Evolutionary conservation across 1,284 basidiomycete genomes (phyloP).

Genomic region (Wolfiporia cocos): DNA sequence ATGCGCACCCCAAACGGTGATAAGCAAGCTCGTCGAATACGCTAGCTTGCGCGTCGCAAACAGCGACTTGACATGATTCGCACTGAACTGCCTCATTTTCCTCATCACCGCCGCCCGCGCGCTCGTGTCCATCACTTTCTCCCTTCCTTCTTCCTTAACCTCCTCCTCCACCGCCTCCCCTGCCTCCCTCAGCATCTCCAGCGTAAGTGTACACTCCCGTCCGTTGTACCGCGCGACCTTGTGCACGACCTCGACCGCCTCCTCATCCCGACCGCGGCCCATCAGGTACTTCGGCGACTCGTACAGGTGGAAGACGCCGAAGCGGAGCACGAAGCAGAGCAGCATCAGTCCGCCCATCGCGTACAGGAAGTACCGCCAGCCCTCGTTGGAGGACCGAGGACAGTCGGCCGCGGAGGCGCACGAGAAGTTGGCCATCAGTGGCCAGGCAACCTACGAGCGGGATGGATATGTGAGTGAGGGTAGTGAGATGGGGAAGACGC

Average conservation of each 20-base stretch:
- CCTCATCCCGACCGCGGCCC: conserved; percentile 61
- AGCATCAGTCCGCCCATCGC: conserved; percentile 59
- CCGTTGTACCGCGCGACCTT: conserved; percentile 68
- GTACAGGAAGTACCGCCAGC: conserved; percentile 71
- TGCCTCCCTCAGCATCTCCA: conserved; percentile 38
- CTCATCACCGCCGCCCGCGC: conserved; percentile 32
- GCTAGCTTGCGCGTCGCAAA: conserved; percentile 61
- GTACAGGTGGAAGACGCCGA: conserved; percentile 67
- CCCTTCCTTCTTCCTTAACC: conserved; percentile 8
- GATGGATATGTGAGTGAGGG: background rate
- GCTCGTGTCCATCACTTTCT: conserved; percentile 23
- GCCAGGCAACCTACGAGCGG: conserved; percentile 49
- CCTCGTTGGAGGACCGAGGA: conserved; percentile 47
- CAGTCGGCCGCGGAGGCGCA: conserved; percentile 37
- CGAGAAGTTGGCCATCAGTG: conserved; percentile 57
- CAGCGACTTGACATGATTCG: conserved; percentile 44
- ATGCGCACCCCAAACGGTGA: conserved; percentile 39
- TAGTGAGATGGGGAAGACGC: conserved; percentile 19
- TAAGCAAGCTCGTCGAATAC: conserved; percentile 54
- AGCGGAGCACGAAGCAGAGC: conserved; percentile 59
- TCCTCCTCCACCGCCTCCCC: conserved; percentile 17
- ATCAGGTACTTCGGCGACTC: conserved; percentile 78
- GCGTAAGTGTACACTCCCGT: conserved; percentile 35
- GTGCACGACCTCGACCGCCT: conserved; percentile 67
- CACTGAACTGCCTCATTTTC: conserved; percentile 39